phyloP scores from a whole-genome alignment of 495 filamentous ascomycete species.

The Tuber brumale region DNA sequence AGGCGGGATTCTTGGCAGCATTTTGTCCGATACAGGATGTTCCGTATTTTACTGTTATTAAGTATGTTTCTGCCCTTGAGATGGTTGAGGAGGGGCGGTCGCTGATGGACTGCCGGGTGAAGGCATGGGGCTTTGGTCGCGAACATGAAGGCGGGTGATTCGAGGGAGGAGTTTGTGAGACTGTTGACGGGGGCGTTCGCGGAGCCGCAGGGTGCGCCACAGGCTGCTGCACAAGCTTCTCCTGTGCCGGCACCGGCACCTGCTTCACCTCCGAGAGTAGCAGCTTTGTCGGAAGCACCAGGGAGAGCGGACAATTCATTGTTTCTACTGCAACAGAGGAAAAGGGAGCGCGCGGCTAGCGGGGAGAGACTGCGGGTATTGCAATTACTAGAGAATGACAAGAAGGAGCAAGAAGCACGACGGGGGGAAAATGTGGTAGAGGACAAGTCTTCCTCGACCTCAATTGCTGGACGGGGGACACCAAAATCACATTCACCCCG shows the following conservation, averaged over 20 bases:
- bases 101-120: background rate
- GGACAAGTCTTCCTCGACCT: background rate
- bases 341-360: constrained; percentile 50
- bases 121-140: constrained; percentile 42
- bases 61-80: constrained; percentile 46
- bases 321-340: constrained; percentile 50
- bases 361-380: constrained; percentile 58
- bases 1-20: constrained; percentile 71
- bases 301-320: constrained; percentile 30
- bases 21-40: constrained; percentile 68
- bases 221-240: constrained; percentile 4
- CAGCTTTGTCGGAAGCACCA: constrained; percentile 5
- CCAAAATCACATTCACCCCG: constrained; percentile 20
- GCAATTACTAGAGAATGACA: constrained; percentile 61
- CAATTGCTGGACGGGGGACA: constrained; percentile 6
- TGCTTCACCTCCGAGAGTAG: constrained; percentile 11
- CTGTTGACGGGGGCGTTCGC: constrained; percentile 24
- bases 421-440: constrained; percentile 43
- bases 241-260: background rate
- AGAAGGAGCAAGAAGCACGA: constrained; percentile 54
- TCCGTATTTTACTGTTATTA: constrained; percentile 71
- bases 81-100: background rate
- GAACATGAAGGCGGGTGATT: constrained; percentile 38
- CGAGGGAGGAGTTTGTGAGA: constrained; percentile 33
- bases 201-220: constrained; percentile 22